A percentile compares a stretch with the other conserved stretches of the same genome.
These are phyloP conservation scores for Debaryomycetaceae sp. DNA, from an alignment of 1,139 yeast genomes.

Conservation along the genomic window DNA sequence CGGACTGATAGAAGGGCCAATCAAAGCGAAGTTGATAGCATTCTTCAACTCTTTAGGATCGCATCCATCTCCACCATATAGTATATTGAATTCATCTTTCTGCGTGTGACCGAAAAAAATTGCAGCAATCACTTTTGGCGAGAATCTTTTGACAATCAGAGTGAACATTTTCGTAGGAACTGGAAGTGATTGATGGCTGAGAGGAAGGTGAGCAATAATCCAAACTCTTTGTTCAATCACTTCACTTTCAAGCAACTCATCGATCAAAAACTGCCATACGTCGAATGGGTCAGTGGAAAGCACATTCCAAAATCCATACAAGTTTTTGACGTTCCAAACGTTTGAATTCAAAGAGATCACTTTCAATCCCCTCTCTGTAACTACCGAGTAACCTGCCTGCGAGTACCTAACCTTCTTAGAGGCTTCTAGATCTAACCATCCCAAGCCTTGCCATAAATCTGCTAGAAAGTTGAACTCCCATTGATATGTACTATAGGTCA, in stretches of 20 bases:
- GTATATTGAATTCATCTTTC: conserved; percentile 59
- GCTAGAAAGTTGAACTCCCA: conserved; percentile 64
- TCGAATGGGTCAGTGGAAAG: conserved; percentile 62
- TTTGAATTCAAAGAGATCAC: conserved; percentile 65
- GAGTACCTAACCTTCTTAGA: conserved; percentile 30
- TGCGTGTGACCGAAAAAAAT: conserved; percentile 74
- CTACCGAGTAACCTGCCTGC: conserved; percentile 61
- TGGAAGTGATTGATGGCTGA: conserved; percentile 26
- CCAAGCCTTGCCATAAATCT: conserved; percentile 49
- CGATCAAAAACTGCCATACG: conserved; percentile 56
- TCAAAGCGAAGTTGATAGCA: conserved; percentile 59
- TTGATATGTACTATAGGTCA: conserved; percentile 42
- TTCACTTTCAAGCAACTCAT: conserved; percentile 61
- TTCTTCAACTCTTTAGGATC: conserved; percentile 33
- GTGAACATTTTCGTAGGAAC: conserved; percentile 54
- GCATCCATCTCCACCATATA: conserved; percentile 39
- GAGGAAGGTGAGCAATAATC: conserved; percentile 68
- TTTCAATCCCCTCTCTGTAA: conserved; percentile 55
- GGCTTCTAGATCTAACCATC: conserved; percentile 28
- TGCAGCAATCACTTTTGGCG: conserved; percentile 62
- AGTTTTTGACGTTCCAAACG: conserved; percentile 61
- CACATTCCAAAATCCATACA: conserved; percentile 58
- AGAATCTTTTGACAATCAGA: conserved; percentile 60
- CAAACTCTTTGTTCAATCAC: conserved; percentile 58
- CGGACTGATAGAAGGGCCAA: conserved; percentile 66